phyloP scores from a whole-genome alignment of 1,284 basidiomycete genomes.

The Ceraceosorus guamensis region DNA sequence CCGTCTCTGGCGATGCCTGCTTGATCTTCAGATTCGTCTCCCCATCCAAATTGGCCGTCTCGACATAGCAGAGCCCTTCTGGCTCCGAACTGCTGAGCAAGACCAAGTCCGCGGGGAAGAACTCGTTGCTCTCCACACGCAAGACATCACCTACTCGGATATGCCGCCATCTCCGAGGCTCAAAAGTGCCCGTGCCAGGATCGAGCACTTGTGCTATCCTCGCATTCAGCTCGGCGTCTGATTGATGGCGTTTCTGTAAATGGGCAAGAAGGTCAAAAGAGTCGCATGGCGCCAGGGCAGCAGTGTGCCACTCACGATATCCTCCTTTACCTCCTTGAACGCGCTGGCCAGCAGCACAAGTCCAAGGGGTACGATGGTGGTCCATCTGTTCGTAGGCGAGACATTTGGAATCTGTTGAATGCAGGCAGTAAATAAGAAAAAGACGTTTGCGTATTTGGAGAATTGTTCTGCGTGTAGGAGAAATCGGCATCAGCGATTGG shows the following conservation, averaged over 20 bases:
- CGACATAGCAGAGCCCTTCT: slow-evolving; percentile 93
- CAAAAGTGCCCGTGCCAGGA: slow-evolving; percentile 61
- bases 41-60: slow-evolving; percentile 93
- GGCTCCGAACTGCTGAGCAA: slow-evolving; percentile 86
- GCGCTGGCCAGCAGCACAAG: slow-evolving; percentile 90
- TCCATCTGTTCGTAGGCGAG: slow-evolving; percentile 90
- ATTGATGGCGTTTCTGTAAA: slow-evolving; percentile 97
- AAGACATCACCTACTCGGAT: slow-evolving; percentile 87
- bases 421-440: slow-evolving; percentile 96
- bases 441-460: slow-evolving; percentile 95
- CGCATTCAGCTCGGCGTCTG: slow-evolving; percentile 84
- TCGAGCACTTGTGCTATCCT: slow-evolving; percentile 70
- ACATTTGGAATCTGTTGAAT: slow-evolving; percentile 98
- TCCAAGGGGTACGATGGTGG: slow-evolving; percentile 85
- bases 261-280: too few species aligned
- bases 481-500: too few species aligned
- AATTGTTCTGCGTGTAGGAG: slow-evolving; percentile 83
- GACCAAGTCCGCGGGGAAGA: slow-evolving; percentile 91
- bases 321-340: slow-evolving; percentile 92
- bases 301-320: too few species aligned
- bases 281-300: too few species aligned
- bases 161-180: slow-evolving; percentile 75
- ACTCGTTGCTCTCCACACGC: slow-evolving; percentile 81
- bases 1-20: slow-evolving; percentile 78
- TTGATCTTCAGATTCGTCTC: slow-evolving; percentile 99